Evolutionary conservation across 371 early-diverging fungal species (phyloP), one percentile per base, ranked within the genome.

Genomic region (Chytridiales sp.): DNA sequence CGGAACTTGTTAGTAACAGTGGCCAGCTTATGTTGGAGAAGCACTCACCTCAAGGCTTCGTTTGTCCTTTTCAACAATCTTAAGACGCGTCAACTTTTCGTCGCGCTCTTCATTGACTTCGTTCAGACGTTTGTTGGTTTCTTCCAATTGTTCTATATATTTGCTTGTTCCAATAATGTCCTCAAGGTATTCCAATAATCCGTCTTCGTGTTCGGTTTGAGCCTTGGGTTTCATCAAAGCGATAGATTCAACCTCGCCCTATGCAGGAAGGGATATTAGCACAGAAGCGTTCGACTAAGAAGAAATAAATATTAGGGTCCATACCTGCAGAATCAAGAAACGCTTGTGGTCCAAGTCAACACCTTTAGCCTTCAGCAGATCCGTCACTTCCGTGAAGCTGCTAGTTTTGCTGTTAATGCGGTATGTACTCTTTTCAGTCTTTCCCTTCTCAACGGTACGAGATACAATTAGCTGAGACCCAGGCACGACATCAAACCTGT

Each of bases 191-290:
- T 99, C 99, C 6, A 99, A 81, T 47, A 99, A 74, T 0, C 99
- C 99, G 53, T 94, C 97, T 51, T 98, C 97, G 62, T 90, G 84
- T 35, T 93, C 95, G 31, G 77, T 91, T 62, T 80, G 85, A 4
- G 91, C 97, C 69, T 97, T 97, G 1, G 99, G 90, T 70, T 99
- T 99, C 99, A 99, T 98, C 68, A 93, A 86, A 2, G 99, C 86
- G 64, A 99, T 99, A 2, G 91, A 94, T 74, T 99, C 99, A 41
- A 99, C 99, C 70, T 99, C 99, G 49, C 99, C 99, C 85, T 91
- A 56, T n/a, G 34, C 2, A 46, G 32, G 30, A 4, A 5, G 15
- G 8, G 11, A 48, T 41, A 26, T 54, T 51, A 51, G 39, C 11
- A n/a, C n/a, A n/a, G n/a, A n/a, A n/a, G n/a, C n/a, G n/a, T n/a